Evolutionary conservation across 2,329 filamentous ascomycete species (phyloP), one percentile per base, ranked within the genome.

Genomic region (Calcarisporium arbuscula): DNA sequence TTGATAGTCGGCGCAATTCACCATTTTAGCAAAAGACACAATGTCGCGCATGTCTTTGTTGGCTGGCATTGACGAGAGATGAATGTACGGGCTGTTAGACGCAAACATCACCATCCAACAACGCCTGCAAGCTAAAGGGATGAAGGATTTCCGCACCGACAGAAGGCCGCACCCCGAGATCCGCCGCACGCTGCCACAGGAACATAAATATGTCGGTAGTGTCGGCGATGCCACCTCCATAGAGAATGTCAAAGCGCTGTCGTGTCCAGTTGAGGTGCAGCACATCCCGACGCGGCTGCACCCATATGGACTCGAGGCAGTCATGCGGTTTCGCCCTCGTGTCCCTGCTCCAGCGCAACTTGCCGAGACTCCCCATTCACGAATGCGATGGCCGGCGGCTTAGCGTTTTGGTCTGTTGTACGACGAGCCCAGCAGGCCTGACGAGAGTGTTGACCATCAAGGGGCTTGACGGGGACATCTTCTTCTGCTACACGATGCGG

Each of bases 401-500:
- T 20, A 22, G 34, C 16, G 28, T 36, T 36, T 32, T 36, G 22
- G 22, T 26, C 11, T 6, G 34, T 36, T 31, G 20, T 25, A 15
- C 5, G 9, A 4, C 20, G 10, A 7, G 34, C 29, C 34, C 20
- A 25, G 34, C 34, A 32, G 7, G 34, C 34, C 32, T 36, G 34
- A 31, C 34, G 29, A 36, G 28, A 36, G 26, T 36, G 21, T 2
- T 22, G 26, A 29, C 29, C 34, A 31, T 36, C 34, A 29, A 32
- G 34, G 18, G 32, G 34, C 20, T 27, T 5, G 12, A 27, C 14
- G 8, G 34, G 20, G 4, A 19, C 6, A 18, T 36, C 29, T 28
- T 33, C 35, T 37, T 37, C 28, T 23, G 30, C 22, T 32, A 23
- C 6, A 8, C 23, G 29, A 29, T 21, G 12, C 23, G 35, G 35